phyloP scores from a whole-genome alignment of 805 yeast genomes.

The Saturnispora besseyi region DNA sequence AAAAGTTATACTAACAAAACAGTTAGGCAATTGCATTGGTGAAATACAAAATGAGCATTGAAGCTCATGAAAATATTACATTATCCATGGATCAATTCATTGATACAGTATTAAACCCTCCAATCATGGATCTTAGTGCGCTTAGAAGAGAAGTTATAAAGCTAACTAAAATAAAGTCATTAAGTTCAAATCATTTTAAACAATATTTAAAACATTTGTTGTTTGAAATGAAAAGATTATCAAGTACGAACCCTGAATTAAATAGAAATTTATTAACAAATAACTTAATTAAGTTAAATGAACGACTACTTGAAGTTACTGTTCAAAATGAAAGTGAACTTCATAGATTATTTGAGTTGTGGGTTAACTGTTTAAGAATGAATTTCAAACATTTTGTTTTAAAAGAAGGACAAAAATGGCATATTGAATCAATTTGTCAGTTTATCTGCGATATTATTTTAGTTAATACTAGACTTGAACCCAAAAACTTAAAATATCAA shows the following conservation, averaged over 20 bases:
- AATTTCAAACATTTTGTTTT: slow-evolving; percentile 9
- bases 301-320: background rate
- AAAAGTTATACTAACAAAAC: background rate
- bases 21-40: slow-evolving; percentile 3
- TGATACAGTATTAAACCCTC: background rate
- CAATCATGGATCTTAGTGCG: background rate
- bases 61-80: background rate
- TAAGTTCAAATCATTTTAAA: background rate
- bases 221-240: background rate
- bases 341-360: slow-evolving; percentile 9
- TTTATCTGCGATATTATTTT: slow-evolving; percentile 10
- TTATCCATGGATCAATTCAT: background rate
- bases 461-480: slow-evolving; percentile 2
- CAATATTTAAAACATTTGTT: background rate
- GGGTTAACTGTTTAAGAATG: slow-evolving; percentile 11
- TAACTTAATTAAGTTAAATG: background rate
- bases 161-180: background rate
- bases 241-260: background rate
- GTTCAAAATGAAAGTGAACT: background rate
- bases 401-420: slow-evolving; percentile 2
- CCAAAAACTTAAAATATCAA: background rate
- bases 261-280: background rate
- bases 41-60: background rate
- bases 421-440: slow-evolving; percentile 4
- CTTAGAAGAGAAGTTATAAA: background rate